Base-by-base conservation (phyloP, 768 basidiomycete genomes). In the Boletellus emodensis region DNA sequence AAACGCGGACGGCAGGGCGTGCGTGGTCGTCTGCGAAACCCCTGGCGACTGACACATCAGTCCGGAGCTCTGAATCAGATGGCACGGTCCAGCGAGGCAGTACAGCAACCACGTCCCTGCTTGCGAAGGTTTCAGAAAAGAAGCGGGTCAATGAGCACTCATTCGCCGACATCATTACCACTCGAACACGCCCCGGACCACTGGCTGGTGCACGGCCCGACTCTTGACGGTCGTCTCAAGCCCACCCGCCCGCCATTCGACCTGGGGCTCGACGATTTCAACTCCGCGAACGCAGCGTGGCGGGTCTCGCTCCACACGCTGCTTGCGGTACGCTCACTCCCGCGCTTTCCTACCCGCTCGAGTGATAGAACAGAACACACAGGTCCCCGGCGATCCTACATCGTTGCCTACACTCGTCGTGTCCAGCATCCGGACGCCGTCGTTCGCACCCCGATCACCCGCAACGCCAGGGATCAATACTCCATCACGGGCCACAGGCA, bases 281-380 rank as follows among this genome's bases (percentile, higher is more conserved):
- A 67, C 67, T 67, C 66, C 66, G 66, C 66, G 66, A 69, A 48
- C 39, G 32, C 53, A 44, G 67, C 58, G 67, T 65, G 65, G 51
- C 64, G 32, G 32, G 18, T 14, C 41, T 38, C 13, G 39, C 13
- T 18, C 51, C 38, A 28, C 48, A 17, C 32, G 7, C 35, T 32
- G 49, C n/a, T n/a, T n/a, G n/a, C n/a, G n/a, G n/a, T n/a, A n/a
- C 46, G n/a, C n/a, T 39, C 24, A 24, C 24, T 24, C 24, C 24
- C 24, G 24, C 6, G 24, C 24, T 24, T 24, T 24, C 24, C 24
- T 24, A 6, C 24, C 24, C 3, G 24, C 24, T 24, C 24, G 24
- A 3, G 6, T 24, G 24, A n/a, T 24, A 24, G 3, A 24, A 24
- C 24, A 24, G 24, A 24, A 6, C 24, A 24, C 24, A 6, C 24